Base-by-base conservation (phyloP, 331 rosid species). In the Phaseolus coccineus region DNA sequence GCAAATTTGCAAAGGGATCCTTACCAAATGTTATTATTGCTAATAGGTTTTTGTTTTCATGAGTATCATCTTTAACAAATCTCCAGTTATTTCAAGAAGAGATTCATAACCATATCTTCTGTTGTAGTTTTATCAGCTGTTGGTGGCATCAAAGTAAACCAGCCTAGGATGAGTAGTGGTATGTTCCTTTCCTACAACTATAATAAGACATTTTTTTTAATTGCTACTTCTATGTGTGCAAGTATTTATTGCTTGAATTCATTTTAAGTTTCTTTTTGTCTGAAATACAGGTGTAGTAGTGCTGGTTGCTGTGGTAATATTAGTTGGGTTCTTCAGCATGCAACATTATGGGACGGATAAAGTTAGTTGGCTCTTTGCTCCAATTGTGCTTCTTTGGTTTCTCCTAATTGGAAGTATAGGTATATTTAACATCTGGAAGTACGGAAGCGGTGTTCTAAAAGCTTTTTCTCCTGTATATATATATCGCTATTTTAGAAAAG, bases 311-410 rank as follows among this genome's bases (percentile, higher is more conserved):
- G 99, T 90, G 58, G 80, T 93, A 62, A 90, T 91, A 89, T 80
- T 96, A 85, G 82, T 91, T 56, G 98, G 96, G 16, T 72, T 96
- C 85, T 96, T 96, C 88, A 93, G 99, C 84, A 37, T 96, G 91
- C 99, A 96, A 83, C 98, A 92, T 79, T 91, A 90, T 71, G 99
- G 99, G 30, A 96, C 97, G 24, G 99, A 96, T 76, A 93, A 69
- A 87, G 99, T 96, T 82, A 91, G 99, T 79, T 96, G 99, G 99
- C 99, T 96, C 82, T 96, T 96, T 85, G 99, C 99, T 76, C 99
- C 99, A 39, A 76, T 96, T 73, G 98, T 96, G 77, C 94, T 96
- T 67, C 93, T 96, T 64, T 96, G 98, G 99, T 90, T 96, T 88
- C 92, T 96, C 77, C 62, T 93, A 55, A 96, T 96, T 63, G 99